These are phyloP conservation scores for Sanchytrium tribonematis DNA, from an alignment of 371 early-diverging fungal species.

Conservation along the genomic window DNA sequence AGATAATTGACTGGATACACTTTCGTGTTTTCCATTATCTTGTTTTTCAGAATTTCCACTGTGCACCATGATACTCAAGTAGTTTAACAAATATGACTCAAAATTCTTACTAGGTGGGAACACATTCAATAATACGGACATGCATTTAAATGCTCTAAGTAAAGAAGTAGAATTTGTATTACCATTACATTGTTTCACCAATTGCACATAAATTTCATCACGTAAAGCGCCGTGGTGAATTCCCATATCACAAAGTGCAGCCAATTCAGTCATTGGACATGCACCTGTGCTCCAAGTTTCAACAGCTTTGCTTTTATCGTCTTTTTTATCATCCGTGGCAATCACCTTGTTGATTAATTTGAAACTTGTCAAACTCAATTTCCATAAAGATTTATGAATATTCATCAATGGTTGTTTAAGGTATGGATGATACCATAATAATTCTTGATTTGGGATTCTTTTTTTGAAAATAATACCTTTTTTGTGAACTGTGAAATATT, in stretches of 20 bases:
- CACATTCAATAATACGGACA: constrained; percentile 41
- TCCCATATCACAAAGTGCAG: constrained; percentile 39
- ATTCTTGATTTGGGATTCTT: constrained; percentile 53
- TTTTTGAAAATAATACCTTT: constrained; percentile 44
- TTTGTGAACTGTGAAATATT: constrained; percentile 66
- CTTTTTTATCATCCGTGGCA: constrained; percentile 29
- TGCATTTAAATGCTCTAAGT: constrained; percentile 55
- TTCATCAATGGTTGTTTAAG: constrained; percentile 47
- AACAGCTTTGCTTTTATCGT: constrained; percentile 2
- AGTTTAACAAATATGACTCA: constrained; percentile 32
- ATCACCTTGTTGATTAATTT: constrained; percentile 50
- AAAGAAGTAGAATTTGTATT: constrained; percentile 48
- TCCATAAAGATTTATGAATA: constrained; percentile 38
- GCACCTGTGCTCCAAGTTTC: constrained; percentile 13
- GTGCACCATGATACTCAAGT: background rate
- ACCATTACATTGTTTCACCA: constrained; percentile 57
- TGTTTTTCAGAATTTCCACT: background rate
- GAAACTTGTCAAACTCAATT: constrained; percentile 60
- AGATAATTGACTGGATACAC: background rate
- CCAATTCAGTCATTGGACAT: constrained; percentile 25
- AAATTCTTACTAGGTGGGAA: constrained; percentile 76
- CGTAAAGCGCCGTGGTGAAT: constrained; percentile 44
- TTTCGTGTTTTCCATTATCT: no score
- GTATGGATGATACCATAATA: constrained; percentile 35
- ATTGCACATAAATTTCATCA: constrained; percentile 77